Evolutionary conservation across 306 rosid species (phyloP).

Genomic region (Boehmeria nivea): DNA sequence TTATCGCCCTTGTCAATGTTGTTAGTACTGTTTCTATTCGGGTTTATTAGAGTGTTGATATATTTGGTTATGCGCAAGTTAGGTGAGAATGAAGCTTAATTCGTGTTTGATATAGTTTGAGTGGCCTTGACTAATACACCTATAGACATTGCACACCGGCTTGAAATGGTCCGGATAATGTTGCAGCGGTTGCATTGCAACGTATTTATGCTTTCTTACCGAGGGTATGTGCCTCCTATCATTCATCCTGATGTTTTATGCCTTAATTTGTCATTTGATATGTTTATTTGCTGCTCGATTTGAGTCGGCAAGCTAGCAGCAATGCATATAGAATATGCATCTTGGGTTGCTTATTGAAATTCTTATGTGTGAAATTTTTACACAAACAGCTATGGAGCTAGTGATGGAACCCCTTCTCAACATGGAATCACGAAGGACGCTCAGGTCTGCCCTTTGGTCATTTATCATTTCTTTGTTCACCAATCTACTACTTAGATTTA

Average conservation of each 20-base stretch:
- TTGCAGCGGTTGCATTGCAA: constrained; percentile 80
- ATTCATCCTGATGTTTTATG: too few species aligned
- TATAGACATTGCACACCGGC: constrained; percentile 97
- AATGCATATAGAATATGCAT: neutral
- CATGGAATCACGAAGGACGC: constrained; percentile 87
- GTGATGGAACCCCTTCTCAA: constrained; percentile 98
- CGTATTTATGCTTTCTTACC: constrained; percentile 90
- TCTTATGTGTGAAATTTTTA: neutral
- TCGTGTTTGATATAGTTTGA: constrained; percentile 25
- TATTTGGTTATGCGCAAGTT: too few species aligned
- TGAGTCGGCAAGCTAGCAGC: neutral
- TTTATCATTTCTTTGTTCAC: too few species aligned
- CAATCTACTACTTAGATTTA: constrained; percentile 1
- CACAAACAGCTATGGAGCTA: constrained; percentile 76
- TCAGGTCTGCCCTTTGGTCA: constrained; percentile 42
- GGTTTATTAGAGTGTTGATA: too few species aligned
- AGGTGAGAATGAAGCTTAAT: neutral
- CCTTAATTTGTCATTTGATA: too few species aligned
- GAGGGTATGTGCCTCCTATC: constrained; percentile 56
- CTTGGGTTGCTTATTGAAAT: neutral
- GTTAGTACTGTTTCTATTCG: too few species aligned
- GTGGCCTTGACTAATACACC: constrained; percentile 53
- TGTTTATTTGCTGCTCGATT: too few species aligned
- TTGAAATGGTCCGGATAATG: constrained; percentile 93
- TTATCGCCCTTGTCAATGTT: too few species aligned